phyloP scores from a whole-genome alignment of 768 basidiomycete species.

The Collybiopsis confluens region DNA sequence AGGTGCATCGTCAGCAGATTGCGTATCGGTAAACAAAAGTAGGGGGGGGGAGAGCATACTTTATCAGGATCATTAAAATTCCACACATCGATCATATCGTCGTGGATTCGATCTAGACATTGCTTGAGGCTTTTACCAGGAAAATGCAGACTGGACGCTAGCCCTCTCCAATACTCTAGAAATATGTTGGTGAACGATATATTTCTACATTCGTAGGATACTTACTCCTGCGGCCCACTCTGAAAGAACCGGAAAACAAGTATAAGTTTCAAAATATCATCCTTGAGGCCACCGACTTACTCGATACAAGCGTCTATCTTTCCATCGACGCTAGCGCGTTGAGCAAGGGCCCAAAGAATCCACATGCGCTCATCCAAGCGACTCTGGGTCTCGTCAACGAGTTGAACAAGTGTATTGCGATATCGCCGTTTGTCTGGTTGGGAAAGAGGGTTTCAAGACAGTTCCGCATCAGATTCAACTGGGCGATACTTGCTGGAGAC shows the following conservation, averaged over 20 bases:
- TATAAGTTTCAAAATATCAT: not conserved
- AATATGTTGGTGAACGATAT: not conserved
- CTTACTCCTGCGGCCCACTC: not conserved
- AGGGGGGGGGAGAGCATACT: slow-evolving; percentile 8
- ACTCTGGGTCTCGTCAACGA: not conserved
- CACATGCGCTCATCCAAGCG: slow-evolving; percentile 10
- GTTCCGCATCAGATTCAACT: not conserved
- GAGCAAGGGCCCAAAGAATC: slow-evolving; percentile 11
- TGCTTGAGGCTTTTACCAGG: slow-evolving; percentile 9
- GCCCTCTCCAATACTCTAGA: slow-evolving; percentile 12
- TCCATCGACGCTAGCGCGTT: slow-evolving; percentile 8
- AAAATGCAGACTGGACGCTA: slow-evolving; percentile 16
- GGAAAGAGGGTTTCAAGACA: not conserved
- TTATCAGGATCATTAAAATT: slow-evolving; percentile 20
- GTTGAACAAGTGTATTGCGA: not conserved
- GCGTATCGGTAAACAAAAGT: not conserved
- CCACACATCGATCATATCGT: slow-evolving; percentile 20
- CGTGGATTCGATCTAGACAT: slow-evolving; percentile 12
- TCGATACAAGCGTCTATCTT: slow-evolving; percentile 16
- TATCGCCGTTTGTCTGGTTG: not conserved
- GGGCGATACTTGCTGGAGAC: slow-evolving; percentile 9
- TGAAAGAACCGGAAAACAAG: not conserved
- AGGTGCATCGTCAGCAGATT: not conserved
- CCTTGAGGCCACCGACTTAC: slow-evolving; percentile 4
- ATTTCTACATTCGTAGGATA: not conserved